Percentiles rank a stretch among this genome's conserved stretches.
Conservation (phyloP, 306 rosid species). For the Abrus pulchellus region DNA sequence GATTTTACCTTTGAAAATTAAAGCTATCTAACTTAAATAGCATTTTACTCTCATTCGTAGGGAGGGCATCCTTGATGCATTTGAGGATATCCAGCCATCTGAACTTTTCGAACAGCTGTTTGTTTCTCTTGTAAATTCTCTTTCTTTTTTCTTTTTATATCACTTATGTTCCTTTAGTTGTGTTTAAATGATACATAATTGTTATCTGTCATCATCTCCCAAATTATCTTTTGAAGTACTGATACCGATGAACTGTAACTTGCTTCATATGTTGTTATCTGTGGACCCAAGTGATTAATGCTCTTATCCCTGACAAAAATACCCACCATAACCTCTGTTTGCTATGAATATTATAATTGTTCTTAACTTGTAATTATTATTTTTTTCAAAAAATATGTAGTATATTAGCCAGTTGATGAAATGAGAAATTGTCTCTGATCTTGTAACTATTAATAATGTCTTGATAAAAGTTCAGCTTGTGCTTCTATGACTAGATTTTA, state of each 20-base stretch:
- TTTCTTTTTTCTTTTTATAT: background rate
- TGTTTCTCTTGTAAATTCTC: slow-evolving; percentile 79
- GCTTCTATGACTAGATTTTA: slow-evolving; percentile 28
- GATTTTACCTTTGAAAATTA: slow-evolving; percentile 4
- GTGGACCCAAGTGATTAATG: background rate
- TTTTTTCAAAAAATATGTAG: background rate
- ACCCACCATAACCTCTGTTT: background rate
- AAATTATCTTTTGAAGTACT: slow-evolving; percentile 7
- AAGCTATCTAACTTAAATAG: slow-evolving; percentile 32
- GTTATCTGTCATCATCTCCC: slow-evolving; percentile 1
- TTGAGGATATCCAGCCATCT: slow-evolving; percentile 80
- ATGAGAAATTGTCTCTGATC: slow-evolving; percentile 24
- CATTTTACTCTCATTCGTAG: slow-evolving; percentile 58
- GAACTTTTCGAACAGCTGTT: slow-evolving; percentile 88
- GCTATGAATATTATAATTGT: background rate
- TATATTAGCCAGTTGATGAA: slow-evolving; percentile 3
- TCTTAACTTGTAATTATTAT: background rate
- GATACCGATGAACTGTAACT: background rate
- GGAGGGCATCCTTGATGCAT: slow-evolving; percentile 82
- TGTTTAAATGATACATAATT: background rate
- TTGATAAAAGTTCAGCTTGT: slow-evolving; percentile 4
- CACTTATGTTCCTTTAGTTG: slow-evolving; percentile 17
- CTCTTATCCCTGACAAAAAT: background rate
- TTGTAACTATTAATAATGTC: slow-evolving; percentile 7
- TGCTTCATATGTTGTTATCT: background rate